Evolutionary conservation across 768 basidiomycete species (phyloP).

Genomic region (Flagelloscypha sp.): DNA sequence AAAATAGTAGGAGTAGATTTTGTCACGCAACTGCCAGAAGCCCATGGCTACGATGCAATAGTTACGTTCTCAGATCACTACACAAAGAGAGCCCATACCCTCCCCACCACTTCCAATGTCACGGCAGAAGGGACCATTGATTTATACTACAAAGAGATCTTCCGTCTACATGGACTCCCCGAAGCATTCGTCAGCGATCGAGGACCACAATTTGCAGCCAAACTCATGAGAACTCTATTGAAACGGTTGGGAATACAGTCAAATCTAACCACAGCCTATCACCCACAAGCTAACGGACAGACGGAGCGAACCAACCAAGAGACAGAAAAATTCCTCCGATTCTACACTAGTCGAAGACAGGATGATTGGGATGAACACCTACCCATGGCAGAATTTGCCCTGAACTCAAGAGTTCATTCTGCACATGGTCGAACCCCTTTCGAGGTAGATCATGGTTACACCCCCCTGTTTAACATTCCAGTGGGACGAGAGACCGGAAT

Average conservation of each 20-base stretch:
- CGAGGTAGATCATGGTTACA: slow-evolving; percentile 16
- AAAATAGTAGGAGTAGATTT: slow-evolving; percentile 22
- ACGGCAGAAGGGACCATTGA: slow-evolving; percentile 12
- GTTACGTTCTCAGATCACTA: slow-evolving; percentile 18
- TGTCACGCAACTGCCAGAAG: slow-evolving; percentile 16
- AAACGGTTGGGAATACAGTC: too few relatives aligned
- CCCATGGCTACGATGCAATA: slow-evolving; percentile 13
- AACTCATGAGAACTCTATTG: slow-evolving; percentile 5
- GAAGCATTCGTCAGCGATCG: slow-evolving; percentile 8
- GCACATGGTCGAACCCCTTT: slow-evolving; percentile 17
- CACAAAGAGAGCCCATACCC: slow-evolving; percentile 24
- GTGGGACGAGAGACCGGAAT: slow-evolving; percentile 8
- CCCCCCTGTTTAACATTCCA: slow-evolving; percentile 11
- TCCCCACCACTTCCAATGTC: slow-evolving; percentile 15
- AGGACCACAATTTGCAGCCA: slow-evolving; percentile 5
- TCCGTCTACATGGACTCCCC: slow-evolving; percentile 4
- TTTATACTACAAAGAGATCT: slow-evolving; percentile 14
- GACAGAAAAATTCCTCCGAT: slow-evolving; percentile 14
- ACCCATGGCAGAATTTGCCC: slow-evolving; percentile 16
- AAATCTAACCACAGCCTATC: too few relatives aligned
- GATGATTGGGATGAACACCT: slow-evolving; percentile 16
- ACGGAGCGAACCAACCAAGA: slow-evolving; percentile 17
- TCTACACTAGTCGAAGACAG: slow-evolving; percentile 14
- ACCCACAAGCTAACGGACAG: not conserved
- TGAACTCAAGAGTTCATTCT: slow-evolving; percentile 14